phyloP scores from a whole-genome alignment of 371 early-diverging fungal species.

The Mycotypha africana region DNA sequence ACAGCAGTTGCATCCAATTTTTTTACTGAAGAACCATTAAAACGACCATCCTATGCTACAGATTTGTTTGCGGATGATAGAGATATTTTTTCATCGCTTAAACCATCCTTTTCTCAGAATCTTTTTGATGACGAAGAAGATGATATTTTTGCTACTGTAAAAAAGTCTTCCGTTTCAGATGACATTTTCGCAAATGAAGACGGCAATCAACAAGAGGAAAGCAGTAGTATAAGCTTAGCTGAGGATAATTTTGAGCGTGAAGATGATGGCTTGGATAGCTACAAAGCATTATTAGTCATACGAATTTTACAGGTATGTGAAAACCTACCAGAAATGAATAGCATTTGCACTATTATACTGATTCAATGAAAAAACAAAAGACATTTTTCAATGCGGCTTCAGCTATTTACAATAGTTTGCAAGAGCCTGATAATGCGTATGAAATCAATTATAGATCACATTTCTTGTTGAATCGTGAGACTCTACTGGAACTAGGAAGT shows the following conservation, averaged over 20 bases:
- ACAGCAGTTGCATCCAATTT: slow-evolving; percentile 12
- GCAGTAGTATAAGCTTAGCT: not conserved
- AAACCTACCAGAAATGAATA: not conserved
- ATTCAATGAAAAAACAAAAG: too few species aligned
- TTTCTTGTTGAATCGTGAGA: slow-evolving; percentile 19
- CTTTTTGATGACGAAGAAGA: slow-evolving; percentile 20
- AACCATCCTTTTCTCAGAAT: slow-evolving; percentile 11
- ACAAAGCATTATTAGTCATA: slow-evolving; percentile 35
- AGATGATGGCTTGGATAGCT: slow-evolving; percentile 21
- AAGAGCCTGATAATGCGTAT: slow-evolving; percentile 5
- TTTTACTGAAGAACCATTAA: slow-evolving; percentile 14
- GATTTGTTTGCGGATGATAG: slow-evolving; percentile 21
- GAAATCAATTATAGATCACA: slow-evolving; percentile 7
- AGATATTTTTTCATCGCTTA: slow-evolving; percentile 13
- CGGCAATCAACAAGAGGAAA: not conserved
- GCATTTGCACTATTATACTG: too few species aligned
- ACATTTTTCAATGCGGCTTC: slow-evolving; percentile 36
- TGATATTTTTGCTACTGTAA: slow-evolving; percentile 21
- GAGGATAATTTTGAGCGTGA: not conserved
- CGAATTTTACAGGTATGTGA: slow-evolving; percentile 38
- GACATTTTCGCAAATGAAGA: slow-evolving; percentile 2
- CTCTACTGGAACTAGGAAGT: slow-evolving; percentile 25
- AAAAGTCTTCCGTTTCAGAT: slow-evolving; percentile 1
- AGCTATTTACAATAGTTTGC: slow-evolving; percentile 18
- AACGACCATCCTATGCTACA: slow-evolving; percentile 12